Evolutionary conservation across 163 green algal genomes (phyloP), one percentile per base, ranked within the genome.

Genomic region (Chloromonas sp.): DNA sequence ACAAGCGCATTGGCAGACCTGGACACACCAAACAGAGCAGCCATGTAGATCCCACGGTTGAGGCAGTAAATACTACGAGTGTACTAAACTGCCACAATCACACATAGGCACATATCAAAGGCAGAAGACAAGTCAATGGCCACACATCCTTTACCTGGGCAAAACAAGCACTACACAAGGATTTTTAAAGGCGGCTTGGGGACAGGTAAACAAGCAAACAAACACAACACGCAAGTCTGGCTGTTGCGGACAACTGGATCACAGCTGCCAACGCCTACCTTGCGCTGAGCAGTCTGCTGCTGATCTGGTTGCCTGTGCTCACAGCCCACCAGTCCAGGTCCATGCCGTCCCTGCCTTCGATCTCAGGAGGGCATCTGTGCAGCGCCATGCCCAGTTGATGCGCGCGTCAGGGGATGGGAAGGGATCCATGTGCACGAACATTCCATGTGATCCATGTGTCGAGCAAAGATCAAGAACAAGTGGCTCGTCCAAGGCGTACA

Each of bases 281-380:
- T 82, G 97, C 94, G 61, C 90, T 96, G 8, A 98, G 90, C 79
- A 99, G 90, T n/a, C 97, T 89, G 86, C 93, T 98, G 91, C 93
- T 98, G 86, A 98, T 96, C 91, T 99, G 97, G 62, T 95, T 94
- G 58, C 97, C 97, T 0, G 97, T 99, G 87, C 89, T 95, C 0
- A 90, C 59, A 0, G 97, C 97, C 74, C 85, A 96, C 87, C 85
- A 98, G 88, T 5, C 82, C 14, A 70, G 70, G 1, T n/a, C 70
- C 1, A 79, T 78, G 3, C 77, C 79, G 58, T 78, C 62, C 2
- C 78, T 79, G 36, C 62, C 59, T 60, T 57, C 2, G 1, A 71
- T 60, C 11, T 59, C 36, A 14, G 36, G n/a, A 3, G 76, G 76
- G 36, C 76, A 81, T 14, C 76, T 81, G 66, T 74, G 11, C 66